These are phyloP conservation scores for Mortierella sp. DNA, from an alignment of 371 early-diverging fungal species.

Conservation along the genomic window DNA sequence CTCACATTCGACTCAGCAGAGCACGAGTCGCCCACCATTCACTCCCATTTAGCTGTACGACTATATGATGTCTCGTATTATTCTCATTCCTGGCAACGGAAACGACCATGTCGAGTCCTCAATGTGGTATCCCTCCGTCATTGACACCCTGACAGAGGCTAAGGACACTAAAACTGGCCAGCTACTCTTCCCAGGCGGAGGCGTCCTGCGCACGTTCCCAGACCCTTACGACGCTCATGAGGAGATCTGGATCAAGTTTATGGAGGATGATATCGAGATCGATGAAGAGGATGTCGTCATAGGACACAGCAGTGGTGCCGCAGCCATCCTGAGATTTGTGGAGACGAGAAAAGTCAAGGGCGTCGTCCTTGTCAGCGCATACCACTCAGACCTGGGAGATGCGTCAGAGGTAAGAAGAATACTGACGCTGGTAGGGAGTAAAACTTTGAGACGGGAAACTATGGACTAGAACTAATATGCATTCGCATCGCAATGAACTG, in stretches of 20 bases:
- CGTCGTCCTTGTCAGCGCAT: constrained; percentile 55
- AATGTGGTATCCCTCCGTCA: constrained; percentile 55
- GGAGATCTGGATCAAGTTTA: constrained; percentile 46
- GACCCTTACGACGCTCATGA: constrained; percentile 50
- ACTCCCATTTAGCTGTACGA: neutral
- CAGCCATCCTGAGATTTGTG: constrained; percentile 40
- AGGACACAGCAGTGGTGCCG: constrained; percentile 53
- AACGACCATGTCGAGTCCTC: constrained; percentile 46
- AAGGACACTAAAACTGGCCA: constrained; percentile 17
- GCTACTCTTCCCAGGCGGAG: constrained; percentile 42
- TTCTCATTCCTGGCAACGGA: constrained; percentile 55
- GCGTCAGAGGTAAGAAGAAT: constrained; percentile 36
- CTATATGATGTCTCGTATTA: constrained; percentile 44
- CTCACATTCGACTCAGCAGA: neutral
- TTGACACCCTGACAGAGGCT: constrained; percentile 25
- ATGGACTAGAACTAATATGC: too few relatives aligned
- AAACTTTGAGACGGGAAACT: too few relatives aligned
- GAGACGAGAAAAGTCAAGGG: constrained; percentile 49
- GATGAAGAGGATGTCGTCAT: constrained; percentile 46
- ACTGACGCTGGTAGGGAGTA: too few relatives aligned
- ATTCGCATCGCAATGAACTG: too few relatives aligned
- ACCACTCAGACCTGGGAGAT: constrained; percentile 52
- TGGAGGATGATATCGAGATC: constrained; percentile 51
- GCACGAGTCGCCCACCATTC: neutral
- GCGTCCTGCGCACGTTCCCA: constrained; percentile 46